A percentile compares a stretch with the other conserved stretches of the same genome.
Evolutionary conservation across 306 rosid species (phyloP).

Genomic region (Quercus engelmannii): DNA sequence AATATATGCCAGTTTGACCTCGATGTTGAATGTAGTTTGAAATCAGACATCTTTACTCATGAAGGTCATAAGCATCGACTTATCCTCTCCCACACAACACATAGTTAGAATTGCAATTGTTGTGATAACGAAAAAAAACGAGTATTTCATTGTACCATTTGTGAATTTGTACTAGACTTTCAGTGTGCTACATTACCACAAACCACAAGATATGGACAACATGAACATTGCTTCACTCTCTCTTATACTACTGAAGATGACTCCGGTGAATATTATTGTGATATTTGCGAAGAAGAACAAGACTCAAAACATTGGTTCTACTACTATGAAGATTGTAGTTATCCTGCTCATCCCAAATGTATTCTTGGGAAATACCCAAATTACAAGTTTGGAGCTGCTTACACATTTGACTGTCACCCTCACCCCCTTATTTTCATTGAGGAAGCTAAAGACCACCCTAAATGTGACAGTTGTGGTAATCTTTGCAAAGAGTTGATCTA

Average conservation of each 20-base stretch:
- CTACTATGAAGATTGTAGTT: no score
- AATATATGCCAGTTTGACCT: background rate
- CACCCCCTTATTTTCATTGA: no score
- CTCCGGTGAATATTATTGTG: background rate
- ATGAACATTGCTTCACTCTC: background rate
- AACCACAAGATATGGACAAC: background rate
- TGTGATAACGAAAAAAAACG: background rate
- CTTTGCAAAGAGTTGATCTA: fast-evolving
- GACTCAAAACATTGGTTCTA: no score
- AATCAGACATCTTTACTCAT: background rate
- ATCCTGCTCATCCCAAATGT: no score
- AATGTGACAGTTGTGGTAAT: fast-evolving
- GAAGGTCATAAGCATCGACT: background rate
- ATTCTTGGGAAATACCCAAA: no score
- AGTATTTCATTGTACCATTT: background rate
- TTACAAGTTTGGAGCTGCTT: no score
- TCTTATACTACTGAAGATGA: background rate
- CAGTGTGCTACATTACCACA: background rate
- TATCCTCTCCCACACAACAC: background rate
- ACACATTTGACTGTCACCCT: no score
- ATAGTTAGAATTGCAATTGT: background rate
- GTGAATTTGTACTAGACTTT: background rate
- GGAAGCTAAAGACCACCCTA: no score
- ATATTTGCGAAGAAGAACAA: no score
- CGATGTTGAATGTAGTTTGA: background rate